Evolutionary conservation across 2,329 filamentous ascomycete genomes (phyloP).

Genomic region (Remersonia thermophila): DNA sequence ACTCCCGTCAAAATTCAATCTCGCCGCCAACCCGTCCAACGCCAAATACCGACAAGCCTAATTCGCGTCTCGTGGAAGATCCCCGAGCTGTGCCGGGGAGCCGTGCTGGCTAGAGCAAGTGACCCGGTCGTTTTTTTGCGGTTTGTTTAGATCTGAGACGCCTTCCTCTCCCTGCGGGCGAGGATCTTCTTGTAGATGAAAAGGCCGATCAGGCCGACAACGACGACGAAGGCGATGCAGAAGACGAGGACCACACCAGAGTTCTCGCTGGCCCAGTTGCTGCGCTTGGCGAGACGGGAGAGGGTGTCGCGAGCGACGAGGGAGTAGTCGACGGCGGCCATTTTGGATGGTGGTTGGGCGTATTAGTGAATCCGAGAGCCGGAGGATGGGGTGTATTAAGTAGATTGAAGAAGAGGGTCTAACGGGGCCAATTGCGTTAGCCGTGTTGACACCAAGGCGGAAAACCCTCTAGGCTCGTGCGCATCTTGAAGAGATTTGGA

Average conservation of each 20-base stretch:
- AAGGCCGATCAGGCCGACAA: slow-evolving; percentile 34
- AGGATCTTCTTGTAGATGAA: slow-evolving; percentile 28
- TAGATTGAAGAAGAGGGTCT: slow-evolving; percentile 1
- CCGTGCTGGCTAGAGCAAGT: too few species aligned
- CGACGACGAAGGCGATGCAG: slow-evolving; percentile 46
- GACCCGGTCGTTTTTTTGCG: too few species aligned
- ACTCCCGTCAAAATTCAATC: too few species aligned
- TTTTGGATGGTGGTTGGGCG: slow-evolving; percentile 15
- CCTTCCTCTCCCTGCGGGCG: slow-evolving; percentile 19
- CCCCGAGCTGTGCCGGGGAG: too few species aligned
- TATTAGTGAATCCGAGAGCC: neutral
- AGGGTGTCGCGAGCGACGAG: slow-evolving; percentile 23
- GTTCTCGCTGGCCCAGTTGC: slow-evolving; percentile 46
- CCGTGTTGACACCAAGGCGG: too few species aligned
- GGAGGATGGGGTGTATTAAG: slow-evolving; percentile 2
- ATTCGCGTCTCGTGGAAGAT: too few species aligned
- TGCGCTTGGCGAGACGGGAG: slow-evolving; percentile 37
- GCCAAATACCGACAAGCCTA: too few species aligned
- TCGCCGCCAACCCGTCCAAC: too few species aligned
- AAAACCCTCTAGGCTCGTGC: too few species aligned
- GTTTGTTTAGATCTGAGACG: slow-evolving; percentile 17
- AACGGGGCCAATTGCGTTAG: neutral
- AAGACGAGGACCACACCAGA: slow-evolving; percentile 52
- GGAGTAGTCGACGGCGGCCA: slow-evolving; percentile 24
- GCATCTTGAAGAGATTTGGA: too few species aligned